Conservation (phyloP, 1,139 yeast genomes). For the Hemisphaericaspora subhashii region DNA sequence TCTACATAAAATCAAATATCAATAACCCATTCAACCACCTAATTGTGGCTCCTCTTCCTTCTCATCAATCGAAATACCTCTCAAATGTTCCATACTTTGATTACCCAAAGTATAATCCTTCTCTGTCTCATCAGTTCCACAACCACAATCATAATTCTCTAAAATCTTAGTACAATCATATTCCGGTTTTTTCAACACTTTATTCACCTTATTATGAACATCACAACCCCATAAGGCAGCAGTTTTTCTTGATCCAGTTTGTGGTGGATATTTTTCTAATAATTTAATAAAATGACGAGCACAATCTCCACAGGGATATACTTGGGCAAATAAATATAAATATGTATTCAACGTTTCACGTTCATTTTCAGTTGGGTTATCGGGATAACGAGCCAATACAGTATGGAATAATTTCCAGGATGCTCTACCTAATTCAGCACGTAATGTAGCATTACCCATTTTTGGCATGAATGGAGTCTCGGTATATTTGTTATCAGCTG, state of each 20-base stretch:
- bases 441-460: conserved; percentile 64
- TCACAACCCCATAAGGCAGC: conserved; percentile 98
- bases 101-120: conserved; percentile 38
- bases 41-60: conserved; percentile 35
- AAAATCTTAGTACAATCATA: conserved; percentile 84
- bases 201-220: conserved; percentile 86
- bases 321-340: conserved; percentile 65
- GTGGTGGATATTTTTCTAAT: conserved; percentile 78
- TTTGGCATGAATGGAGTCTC: conserved; percentile 77
- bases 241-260: conserved; percentile 67
- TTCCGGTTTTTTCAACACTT: conserved; percentile 61
- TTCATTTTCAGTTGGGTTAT: conserved; percentile 65
- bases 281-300: conserved; percentile 84
- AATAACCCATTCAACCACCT: conserved; percentile 29
- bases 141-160: conserved; percentile 95
- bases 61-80: conserved; percentile 44
- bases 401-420: conserved; percentile 91
- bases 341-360: conserved; percentile 57
- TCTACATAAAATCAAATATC: too few species aligned
- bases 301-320: conserved; percentile 93
- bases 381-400: conserved; percentile 88
- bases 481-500: conserved; percentile 1
- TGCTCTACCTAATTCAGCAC: conserved; percentile 80
- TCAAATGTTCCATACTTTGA: conserved; percentile 40
- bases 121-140: conserved; percentile 70